Base-by-base conservation (phyloP, 768 basidiomycete genomes). In the Leccinum fibrillosum region DNA sequence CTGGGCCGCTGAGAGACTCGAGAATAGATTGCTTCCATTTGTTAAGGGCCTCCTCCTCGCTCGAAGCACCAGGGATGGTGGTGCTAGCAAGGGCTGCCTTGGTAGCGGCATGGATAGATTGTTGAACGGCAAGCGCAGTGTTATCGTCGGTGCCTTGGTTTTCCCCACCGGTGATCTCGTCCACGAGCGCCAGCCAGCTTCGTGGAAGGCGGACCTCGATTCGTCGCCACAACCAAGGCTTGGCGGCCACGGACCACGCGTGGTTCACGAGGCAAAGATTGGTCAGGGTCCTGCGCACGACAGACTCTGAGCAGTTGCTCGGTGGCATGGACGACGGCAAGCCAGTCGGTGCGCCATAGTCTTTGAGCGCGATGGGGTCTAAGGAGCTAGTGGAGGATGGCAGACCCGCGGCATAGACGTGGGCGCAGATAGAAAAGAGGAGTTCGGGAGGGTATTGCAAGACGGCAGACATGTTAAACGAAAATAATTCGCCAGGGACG, bases 201-300 rank as follows among this genome's bases (percentile, higher is more conserved):
- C 86, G 82, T 10, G 92, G 92, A 5, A 93, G 81, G 5, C 90
- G 83, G 52, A 94, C 87, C 70, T 93, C 92, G 61, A 94, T 77
- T 59, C 85, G 85, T 57, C 82, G 83, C 91, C 92, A 94, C 5
- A 94, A 76, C 89, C 88, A 94, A 0, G 91, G 91, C 64, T 87
- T 88, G n/a, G 92, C 89, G 1, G 90, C 92, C 28, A 84, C 82
- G 67, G 85, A 84, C 88, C 89, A 93, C 3, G 84, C 79, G 65
- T 78, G 88, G 66, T 85, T 90, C 45, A 92, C 90, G 60, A 90
- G 81, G 65, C 88, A 90, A 47, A 93, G 85, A 63, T 73, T 85
- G 5, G 83, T 78, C 21, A 94, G 78, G 0, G 92, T 86, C 57
- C 73, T 78, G 12, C 91, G 83, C 25, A 84, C 78, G 30, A 84